These are phyloP conservation scores for Solanum clarkiae DNA, from an alignment of 257 asterid species.

Conservation along the genomic window DNA sequence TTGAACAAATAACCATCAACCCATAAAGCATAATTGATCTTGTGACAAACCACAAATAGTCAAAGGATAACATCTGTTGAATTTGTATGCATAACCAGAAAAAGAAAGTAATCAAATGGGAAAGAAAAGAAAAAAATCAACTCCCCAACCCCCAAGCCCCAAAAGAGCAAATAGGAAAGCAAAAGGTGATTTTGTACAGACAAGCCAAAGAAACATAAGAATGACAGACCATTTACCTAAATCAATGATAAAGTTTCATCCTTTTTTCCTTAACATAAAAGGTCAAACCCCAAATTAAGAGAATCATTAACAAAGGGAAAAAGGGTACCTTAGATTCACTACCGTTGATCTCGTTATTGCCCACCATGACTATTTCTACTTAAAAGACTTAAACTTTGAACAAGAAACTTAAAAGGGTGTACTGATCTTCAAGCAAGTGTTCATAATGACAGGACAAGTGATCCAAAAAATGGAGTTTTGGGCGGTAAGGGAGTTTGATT, in stretches of 20 bases:
- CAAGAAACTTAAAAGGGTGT: not conserved
- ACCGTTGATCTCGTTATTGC: constrained; percentile 30
- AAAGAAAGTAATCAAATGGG: constrained; percentile 10
- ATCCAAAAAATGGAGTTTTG: not conserved
- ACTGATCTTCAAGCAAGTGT: constrained; percentile 10
- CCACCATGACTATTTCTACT: constrained; percentile 17
- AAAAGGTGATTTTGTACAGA: not conserved
- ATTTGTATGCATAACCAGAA: not conserved
- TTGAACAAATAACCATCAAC: not conserved
- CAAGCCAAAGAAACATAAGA: not conserved
- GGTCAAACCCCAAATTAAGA: constrained; percentile 4
- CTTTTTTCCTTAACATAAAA: constrained; percentile 9
- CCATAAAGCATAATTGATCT: not conserved
- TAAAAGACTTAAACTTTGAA: not conserved
- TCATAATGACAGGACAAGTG: constrained; percentile 9
- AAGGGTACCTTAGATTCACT: constrained; percentile 39
- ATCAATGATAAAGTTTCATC: constrained; percentile 13
- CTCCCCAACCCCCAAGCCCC: not conserved
- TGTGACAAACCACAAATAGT: not conserved
- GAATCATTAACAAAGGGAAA: not conserved
- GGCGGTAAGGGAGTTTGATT: not conserved
- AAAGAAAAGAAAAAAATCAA: constrained; percentile 9
- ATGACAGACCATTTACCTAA: not conserved
- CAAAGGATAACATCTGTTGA: not conserved
- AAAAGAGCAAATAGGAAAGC: constrained; percentile 21